Evolutionary conservation across 2,329 filamentous ascomycete species (phyloP), one percentile per base, ranked within the genome.

Genomic region (Aureobasidium sp.): DNA sequence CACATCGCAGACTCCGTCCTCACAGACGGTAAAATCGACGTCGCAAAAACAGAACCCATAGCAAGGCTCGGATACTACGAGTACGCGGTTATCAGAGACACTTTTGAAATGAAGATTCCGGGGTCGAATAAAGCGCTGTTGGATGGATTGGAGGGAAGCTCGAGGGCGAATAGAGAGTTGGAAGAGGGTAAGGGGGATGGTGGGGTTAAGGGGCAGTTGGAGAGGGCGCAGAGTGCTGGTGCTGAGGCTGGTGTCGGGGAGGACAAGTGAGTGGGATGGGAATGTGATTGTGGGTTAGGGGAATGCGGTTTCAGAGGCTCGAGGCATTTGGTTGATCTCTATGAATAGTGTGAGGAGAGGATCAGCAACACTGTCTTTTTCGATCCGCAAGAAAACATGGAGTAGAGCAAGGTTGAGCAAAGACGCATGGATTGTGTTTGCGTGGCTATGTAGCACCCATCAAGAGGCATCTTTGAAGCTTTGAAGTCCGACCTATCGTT

Each of bases 31-130:
- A 76, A 77, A 61, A 68, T 86, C 42, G 83, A 86, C 74, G 70
- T 86, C 1, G 70, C 67, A 2, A 85, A 84, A 72, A 83, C 80
- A 25, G 73, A 78, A 72, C 83, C 83, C 4, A 85, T 86, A 71
- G 84, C 83, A 7, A 72, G 84, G 29, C 84, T 80, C 68, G 83
- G 83, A 17, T 86, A 86, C 69, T 82, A 80, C 67, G 76, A 85
- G 69, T 86, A 86, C 72, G 75, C 80, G 1, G 80, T 82, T 12
- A 74, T 86, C 2, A 73, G 74, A 57, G 78, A 82, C 25, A 79
- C 80, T 1, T 86, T 86, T 71, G 82, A 86, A 53, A 86, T 86
- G 84, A 70, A 70, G 5, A 70, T 74, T 31, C 72, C 72, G 1
- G 72, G 72, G 0, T 42, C 42, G 7, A 49, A 62, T 4, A 71